A percentile compares a stretch with the other conserved stretches of the same genome.
These are phyloP conservation scores for Ceratobasidium theobromae DNA, from an alignment of 1,284 basidiomycete genomes.

Conservation along the genomic window DNA sequence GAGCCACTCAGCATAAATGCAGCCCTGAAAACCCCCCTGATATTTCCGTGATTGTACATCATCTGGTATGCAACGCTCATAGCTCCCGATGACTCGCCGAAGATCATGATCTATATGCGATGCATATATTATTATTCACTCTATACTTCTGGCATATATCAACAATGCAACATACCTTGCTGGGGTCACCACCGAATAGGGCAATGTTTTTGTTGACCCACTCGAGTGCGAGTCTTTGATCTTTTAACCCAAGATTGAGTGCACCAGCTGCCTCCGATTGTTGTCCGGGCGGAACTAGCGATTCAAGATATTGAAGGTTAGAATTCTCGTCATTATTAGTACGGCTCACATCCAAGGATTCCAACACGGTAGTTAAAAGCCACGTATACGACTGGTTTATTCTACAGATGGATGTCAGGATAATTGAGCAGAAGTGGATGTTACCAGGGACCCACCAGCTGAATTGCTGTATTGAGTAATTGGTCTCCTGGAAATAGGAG, in stretches of 20 bases:
- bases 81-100: constrained; percentile 42
- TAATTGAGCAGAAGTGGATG: neutral
- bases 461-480: neutral
- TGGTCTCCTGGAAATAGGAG: constrained; percentile 8
- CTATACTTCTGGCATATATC: neutral
- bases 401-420: constrained; percentile 23
- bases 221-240: constrained; percentile 49
- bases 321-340: too few relatives aligned
- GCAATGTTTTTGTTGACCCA: constrained; percentile 52
- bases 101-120: constrained; percentile 33
- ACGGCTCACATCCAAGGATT: constrained; percentile 14
- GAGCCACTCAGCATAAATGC: constrained; percentile 35
- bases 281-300: constrained; percentile 36
- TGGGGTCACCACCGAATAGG: constrained; percentile 50
- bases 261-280: constrained; percentile 41
- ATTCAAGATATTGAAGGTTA: too few relatives aligned
- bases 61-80: constrained; percentile 37
- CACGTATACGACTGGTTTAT: constrained; percentile 45
- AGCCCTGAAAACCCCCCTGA: constrained; percentile 27
- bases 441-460: neutral
- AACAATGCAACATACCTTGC: constrained; percentile 40
- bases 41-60: constrained; percentile 36
- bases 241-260: constrained; percentile 45
- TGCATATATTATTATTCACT: neutral
- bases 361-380: constrained; percentile 49